Evolutionary conservation across 2,329 filamentous ascomycete species (phyloP).

Genomic region (Colletotrichum sp.): DNA sequence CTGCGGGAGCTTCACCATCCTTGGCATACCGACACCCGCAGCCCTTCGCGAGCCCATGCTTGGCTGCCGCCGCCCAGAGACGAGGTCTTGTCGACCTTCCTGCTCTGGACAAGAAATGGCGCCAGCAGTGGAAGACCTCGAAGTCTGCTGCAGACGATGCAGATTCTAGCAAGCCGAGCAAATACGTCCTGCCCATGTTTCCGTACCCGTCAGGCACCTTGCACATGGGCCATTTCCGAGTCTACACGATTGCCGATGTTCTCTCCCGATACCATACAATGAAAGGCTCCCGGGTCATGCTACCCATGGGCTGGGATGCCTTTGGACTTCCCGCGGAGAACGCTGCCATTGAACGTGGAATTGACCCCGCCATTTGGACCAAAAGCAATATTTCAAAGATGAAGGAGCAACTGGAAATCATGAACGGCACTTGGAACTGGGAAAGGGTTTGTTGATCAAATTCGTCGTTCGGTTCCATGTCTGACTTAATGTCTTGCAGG

Average conservation of each 20-base stretch:
- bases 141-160: conserved; percentile 19
- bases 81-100: conserved; percentile 52
- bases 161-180: conserved; percentile 25
- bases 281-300: conserved; percentile 75
- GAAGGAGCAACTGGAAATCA: conserved; percentile 79
- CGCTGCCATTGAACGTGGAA: conserved; percentile 82
- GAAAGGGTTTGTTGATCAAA: conserved; percentile 64
- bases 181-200: conserved; percentile 90
- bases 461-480: neutral
- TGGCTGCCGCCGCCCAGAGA: conserved; percentile 19
- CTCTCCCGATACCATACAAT: conserved; percentile 78
- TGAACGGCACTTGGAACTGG: conserved; percentile 89
- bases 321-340: conserved; percentile 93
- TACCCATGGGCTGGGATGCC: conserved; percentile 96
- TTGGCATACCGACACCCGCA: neutral
- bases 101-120: conserved; percentile 59
- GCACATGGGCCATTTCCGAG: conserved; percentile 85
- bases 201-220: conserved; percentile 88
- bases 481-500: conserved; percentile 51
- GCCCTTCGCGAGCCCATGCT: neutral
- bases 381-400: conserved; percentile 80
- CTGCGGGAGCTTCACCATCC: neutral
- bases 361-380: conserved; percentile 82
- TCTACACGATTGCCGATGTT: conserved; percentile 91
- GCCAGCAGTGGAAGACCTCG: conserved; percentile 44